Conservation (phyloP, 176 grass and related monocot species). For the Guadua angustifolia region DNA sequence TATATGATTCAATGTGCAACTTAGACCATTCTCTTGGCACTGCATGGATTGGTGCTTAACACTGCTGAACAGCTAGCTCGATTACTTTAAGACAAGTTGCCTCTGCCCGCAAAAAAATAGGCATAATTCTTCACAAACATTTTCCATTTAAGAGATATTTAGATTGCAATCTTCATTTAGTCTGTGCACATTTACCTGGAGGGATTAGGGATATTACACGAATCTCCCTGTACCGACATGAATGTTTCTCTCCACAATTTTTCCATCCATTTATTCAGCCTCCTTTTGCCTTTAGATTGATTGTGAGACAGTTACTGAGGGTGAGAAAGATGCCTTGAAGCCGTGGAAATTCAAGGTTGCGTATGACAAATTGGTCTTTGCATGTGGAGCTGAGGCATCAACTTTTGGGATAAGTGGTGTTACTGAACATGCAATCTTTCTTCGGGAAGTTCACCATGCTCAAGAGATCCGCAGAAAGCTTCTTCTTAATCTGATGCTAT, state of each 20-base stretch:
- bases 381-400: slow-evolving; percentile 84
- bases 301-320: slow-evolving; percentile 78
- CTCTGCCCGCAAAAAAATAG: not conserved
- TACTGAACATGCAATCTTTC: slow-evolving; percentile 86
- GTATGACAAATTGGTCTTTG: slow-evolving; percentile 92
- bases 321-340: slow-evolving; percentile 55
- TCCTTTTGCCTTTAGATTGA: slow-evolving; percentile 66
- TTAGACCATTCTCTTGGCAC: not conserved
- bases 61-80: not conserved
- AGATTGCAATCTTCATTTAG: not conserved
- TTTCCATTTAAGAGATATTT: not conserved
- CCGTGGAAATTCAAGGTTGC: slow-evolving; percentile 95
- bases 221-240: not conserved
- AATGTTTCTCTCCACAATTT: not conserved
- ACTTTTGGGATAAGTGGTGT: slow-evolving; percentile 93
- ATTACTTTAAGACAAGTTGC: not conserved
- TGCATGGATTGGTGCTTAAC: not conserved
- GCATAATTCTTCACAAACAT: not conserved
- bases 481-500: slow-evolving; percentile 95
- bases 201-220: not conserved
- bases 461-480: slow-evolving; percentile 94
- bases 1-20: not conserved
- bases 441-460: slow-evolving; percentile 88
- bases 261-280: slow-evolving; percentile 31
- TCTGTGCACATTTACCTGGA: not conserved